Percentiles rank a stretch among this genome's conserved stretches.
phyloP scores from a whole-genome alignment of 2,329 filamentous ascomycete species.

The Epichloe baconii region DNA sequence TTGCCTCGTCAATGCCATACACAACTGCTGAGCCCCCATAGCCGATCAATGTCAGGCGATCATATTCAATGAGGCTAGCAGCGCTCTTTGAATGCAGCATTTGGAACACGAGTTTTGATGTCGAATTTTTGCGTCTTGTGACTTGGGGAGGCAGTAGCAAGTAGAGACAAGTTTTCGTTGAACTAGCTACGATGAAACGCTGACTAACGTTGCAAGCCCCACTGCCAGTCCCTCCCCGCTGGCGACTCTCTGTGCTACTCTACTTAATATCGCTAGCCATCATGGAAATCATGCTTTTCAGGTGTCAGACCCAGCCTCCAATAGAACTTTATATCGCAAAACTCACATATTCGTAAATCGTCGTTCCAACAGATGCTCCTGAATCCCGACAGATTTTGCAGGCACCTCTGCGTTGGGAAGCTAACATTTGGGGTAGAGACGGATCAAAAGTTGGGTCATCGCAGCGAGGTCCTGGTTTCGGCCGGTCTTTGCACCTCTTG shows the following conservation, averaged over 20 bases:
- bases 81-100: not conserved
- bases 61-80: not conserved
- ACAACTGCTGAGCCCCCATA: slow-evolving; percentile 2
- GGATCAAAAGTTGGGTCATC: not conserved
- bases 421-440: not conserved
- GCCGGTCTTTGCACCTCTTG: not conserved
- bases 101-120: too few relatives aligned
- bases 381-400: slow-evolving; percentile 4
- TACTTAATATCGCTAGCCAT: not conserved
- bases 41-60: slow-evolving; percentile 1
- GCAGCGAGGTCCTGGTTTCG: slow-evolving; percentile 1
- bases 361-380: not conserved
- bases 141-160: too few relatives aligned
- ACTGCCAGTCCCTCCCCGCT: too few relatives aligned
- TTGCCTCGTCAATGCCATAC: slow-evolving; percentile 5
- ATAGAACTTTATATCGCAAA: not conserved
- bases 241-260: not conserved
- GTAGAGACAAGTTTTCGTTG: too few relatives aligned
- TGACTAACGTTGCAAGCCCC: too few relatives aligned
- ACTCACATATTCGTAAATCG: slow-evolving; percentile 2
- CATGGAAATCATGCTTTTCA: not conserved
- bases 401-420: not conserved
- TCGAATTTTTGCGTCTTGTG: too few relatives aligned
- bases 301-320: not conserved
- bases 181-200: too few relatives aligned